Conservation (phyloP, 345 rosid genomes). For the Physaria fendleri region DNA sequence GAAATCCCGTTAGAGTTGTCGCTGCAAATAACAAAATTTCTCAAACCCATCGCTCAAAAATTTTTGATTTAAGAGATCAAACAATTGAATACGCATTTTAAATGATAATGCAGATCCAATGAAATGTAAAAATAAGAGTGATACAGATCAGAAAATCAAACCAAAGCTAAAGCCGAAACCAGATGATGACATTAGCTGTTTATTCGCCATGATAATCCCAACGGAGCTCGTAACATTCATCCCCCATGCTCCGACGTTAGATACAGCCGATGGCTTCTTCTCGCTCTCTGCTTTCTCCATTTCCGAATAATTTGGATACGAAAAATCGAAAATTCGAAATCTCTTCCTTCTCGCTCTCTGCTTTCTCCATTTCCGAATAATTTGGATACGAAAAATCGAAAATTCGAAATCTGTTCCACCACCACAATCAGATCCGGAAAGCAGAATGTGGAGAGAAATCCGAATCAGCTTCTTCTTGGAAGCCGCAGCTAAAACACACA, state of each 20-base stretch:
- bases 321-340: neutral
- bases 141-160: slow-evolving; percentile 22
- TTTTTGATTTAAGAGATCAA: neutral
- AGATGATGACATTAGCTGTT: slow-evolving; percentile 55
- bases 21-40: slow-evolving; percentile 38
- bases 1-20: slow-evolving; percentile 88
- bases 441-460: neutral
- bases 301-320: neutral
- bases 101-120: neutral
- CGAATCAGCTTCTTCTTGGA: slow-evolving; percentile 1
- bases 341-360: slow-evolving; percentile 27
- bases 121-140: neutral
- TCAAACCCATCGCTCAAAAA: neutral
- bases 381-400: neutral
- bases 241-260: too few relatives aligned
- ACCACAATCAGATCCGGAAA: slow-evolving; percentile 7
- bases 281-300: slow-evolving; percentile 30
- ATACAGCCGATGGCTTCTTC: too few relatives aligned
- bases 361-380: slow-evolving; percentile 18
- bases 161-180: slow-evolving; percentile 87
- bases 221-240: too few relatives aligned
- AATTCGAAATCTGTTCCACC: neutral
- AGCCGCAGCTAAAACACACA: neutral
- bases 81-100: neutral
- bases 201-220: too few relatives aligned